These are phyloP conservation scores for Kodamaea kakaduensis DNA, from an alignment of 805 yeast genomes.

Conservation along the genomic window DNA sequence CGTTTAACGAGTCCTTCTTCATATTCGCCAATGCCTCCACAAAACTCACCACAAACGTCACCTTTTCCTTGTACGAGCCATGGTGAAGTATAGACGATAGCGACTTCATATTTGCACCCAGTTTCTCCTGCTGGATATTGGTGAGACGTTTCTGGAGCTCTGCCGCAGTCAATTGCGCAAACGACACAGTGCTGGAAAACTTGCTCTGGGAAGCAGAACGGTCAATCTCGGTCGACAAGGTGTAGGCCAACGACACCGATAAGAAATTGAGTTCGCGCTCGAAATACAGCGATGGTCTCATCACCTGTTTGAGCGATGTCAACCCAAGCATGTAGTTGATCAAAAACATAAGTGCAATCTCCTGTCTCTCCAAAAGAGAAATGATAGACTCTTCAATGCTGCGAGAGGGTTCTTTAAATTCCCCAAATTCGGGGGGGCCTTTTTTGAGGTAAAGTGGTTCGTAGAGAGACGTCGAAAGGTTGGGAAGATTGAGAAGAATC, in stretches of 20 bases:
- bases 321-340: slow-evolving; percentile 22
- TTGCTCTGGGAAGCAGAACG: slow-evolving; percentile 20
- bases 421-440: slow-evolving; percentile 2
- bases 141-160: slow-evolving; percentile 10
- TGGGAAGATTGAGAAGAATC: slow-evolving; percentile 22
- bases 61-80: slow-evolving; percentile 32
- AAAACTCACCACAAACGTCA: slow-evolving; percentile 17
- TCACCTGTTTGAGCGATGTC: slow-evolving; percentile 15
- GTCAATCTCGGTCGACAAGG: slow-evolving; percentile 22
- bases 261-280: slow-evolving; percentile 18
- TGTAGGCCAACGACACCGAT: slow-evolving; percentile 17
- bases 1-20: slow-evolving; percentile 1
- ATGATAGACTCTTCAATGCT: slow-evolving; percentile 9
- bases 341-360: slow-evolving; percentile 26
- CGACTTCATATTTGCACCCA: slow-evolving; percentile 11
- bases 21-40: slow-evolving; percentile 12
- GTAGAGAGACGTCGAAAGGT: slow-evolving; percentile 12
- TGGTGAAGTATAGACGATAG: slow-evolving; percentile 20
- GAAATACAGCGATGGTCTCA: slow-evolving; percentile 14
- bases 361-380: slow-evolving; percentile 22
- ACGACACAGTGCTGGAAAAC: slow-evolving; percentile 18
- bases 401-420: not conserved
- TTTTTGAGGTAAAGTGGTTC: slow-evolving; percentile 8
- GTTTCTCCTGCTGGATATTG: slow-evolving; percentile 6
- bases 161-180: slow-evolving; percentile 8